Percentiles rank a stretch among this genome's conserved stretches.
Conservation (phyloP, 306 rosid species). For the Quercus ilex region DNA sequence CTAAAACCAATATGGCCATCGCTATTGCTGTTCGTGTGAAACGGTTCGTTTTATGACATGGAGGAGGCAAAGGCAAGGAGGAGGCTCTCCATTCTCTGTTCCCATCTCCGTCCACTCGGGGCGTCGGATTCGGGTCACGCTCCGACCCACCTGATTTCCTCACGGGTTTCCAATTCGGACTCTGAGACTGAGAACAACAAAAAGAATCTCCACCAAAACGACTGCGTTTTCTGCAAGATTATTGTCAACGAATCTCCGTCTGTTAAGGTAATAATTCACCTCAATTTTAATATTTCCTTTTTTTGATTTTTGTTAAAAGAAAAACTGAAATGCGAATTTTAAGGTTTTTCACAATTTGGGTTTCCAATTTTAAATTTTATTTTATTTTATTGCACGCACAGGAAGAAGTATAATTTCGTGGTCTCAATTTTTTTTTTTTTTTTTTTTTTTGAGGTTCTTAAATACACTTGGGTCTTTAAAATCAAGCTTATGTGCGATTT, state of each 20-base stretch:
- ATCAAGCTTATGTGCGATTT: too few relatives aligned
- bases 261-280: conserved; percentile 38
- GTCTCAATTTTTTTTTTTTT: too few relatives aligned
- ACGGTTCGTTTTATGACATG: conserved; percentile 18
- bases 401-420: too few relatives aligned
- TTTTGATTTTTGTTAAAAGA: too few relatives aligned
- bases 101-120: conserved; percentile 50
- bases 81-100: conserved; percentile 60
- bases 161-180: conserved; percentile 14
- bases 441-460: too few relatives aligned
- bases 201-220: conserved; percentile 18
- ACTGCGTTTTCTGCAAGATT: conserved; percentile 82
- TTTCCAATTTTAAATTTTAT: too few relatives aligned
- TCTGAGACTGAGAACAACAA: conserved; percentile 20
- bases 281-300: neutral
- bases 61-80: conserved; percentile 29
- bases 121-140: conserved; percentile 9
- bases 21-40: neutral
- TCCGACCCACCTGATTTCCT: neutral
- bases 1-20: conserved; percentile 7
- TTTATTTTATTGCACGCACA: too few relatives aligned
- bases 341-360: too few relatives aligned
- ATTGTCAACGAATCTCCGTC: conserved; percentile 67
- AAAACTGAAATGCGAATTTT: too few relatives aligned
- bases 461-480: too few relatives aligned